A percentile compares a stretch with the other conserved stretches of the same genome.
These are phyloP conservation scores for Echria macrotheca DNA, from an alignment of 495 filamentous ascomycete species.

Conservation along the genomic window DNA sequence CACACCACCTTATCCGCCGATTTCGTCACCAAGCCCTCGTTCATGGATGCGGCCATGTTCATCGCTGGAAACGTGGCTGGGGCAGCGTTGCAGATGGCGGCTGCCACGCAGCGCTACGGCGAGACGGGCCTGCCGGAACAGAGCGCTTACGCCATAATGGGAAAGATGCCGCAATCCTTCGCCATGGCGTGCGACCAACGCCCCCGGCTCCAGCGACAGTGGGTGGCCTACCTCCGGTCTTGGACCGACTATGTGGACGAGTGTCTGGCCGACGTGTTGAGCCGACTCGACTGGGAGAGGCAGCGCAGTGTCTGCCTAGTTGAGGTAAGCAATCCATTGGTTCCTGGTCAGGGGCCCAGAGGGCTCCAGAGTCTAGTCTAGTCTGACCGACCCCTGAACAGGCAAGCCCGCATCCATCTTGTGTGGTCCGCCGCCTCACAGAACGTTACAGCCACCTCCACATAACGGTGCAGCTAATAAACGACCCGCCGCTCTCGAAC, in stretches of 20 bases:
- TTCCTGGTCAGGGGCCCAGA: too few relatives aligned
- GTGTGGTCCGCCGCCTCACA: neutral
- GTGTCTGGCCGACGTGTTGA: neutral
- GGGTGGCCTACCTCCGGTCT: neutral
- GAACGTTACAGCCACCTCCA: neutral
- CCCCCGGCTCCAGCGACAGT: neutral
- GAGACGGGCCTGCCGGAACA: constrained; percentile 12
- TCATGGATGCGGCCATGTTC: constrained; percentile 36
- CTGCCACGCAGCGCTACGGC: constrained; percentile 26
- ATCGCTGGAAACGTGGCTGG: constrained; percentile 29
- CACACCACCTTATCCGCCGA: constrained; percentile 34
- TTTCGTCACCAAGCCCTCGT: constrained; percentile 30
- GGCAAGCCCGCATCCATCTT: neutral
- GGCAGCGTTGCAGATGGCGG: constrained; percentile 33
- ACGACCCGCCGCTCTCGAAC: neutral
- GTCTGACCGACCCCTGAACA: neutral
- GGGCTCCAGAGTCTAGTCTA: neutral
- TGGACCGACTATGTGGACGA: neutral
- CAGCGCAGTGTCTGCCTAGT: neutral
- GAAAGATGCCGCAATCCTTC: constrained; percentile 18
- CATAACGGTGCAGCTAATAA: neutral
- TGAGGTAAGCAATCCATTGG: neutral
- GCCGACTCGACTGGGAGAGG: neutral
- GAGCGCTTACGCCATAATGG: constrained; percentile 19
- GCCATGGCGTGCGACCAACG: neutral